A percentile compares a stretch with the other conserved stretches of the same genome.
Evolutionary conservation across 495 filamentous ascomycete species (phyloP).

Genomic region (Cryomyces antarcticus): DNA sequence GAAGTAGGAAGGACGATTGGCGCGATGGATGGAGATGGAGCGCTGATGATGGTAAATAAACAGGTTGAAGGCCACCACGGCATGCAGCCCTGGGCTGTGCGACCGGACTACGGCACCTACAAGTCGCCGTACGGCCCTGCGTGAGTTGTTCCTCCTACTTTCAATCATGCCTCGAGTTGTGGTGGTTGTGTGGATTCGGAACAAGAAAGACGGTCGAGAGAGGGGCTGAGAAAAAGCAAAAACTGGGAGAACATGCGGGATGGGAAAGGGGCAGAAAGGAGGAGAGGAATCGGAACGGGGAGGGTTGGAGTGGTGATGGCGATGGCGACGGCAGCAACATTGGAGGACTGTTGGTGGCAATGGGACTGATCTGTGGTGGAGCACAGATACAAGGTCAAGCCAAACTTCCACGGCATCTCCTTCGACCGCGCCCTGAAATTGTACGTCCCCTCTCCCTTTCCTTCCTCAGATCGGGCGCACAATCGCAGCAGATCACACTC

Average conservation of each 20-base stretch:
- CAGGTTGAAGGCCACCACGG: conserved; percentile 2
- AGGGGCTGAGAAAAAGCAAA: too few relatives aligned
- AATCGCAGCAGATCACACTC: too few relatives aligned
- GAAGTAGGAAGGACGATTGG: too few relatives aligned
- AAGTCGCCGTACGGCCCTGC: conserved; percentile 12
- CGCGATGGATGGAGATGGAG: too few relatives aligned
- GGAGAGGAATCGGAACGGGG: too few relatives aligned
- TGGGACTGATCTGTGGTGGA: background rate
- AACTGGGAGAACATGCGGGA: too few relatives aligned
- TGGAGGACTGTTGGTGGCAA: background rate
- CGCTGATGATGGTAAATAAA: too few relatives aligned
- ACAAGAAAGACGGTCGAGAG: too few relatives aligned
- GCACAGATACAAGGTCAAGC: conserved; percentile 7
- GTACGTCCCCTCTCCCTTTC: conserved; percentile 1
- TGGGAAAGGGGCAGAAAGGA: too few relatives aligned
- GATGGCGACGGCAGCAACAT: too few relatives aligned
- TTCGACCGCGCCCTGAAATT: background rate
- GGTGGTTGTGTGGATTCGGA: too few relatives aligned
- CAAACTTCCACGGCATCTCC: conserved; percentile 7
- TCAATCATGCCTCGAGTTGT: background rate
- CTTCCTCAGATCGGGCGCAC: background rate
- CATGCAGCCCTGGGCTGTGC: conserved; percentile 9
- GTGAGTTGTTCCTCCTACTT: conserved; percentile 1
- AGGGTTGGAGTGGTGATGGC: too few relatives aligned
- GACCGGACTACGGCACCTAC: conserved; percentile 12